A percentile compares a stretch with the other conserved stretches of the same genome.
phyloP scores from a whole-genome alignment of 371 early-diverging fungal genomes.

The Syncephalastrum sp. region DNA sequence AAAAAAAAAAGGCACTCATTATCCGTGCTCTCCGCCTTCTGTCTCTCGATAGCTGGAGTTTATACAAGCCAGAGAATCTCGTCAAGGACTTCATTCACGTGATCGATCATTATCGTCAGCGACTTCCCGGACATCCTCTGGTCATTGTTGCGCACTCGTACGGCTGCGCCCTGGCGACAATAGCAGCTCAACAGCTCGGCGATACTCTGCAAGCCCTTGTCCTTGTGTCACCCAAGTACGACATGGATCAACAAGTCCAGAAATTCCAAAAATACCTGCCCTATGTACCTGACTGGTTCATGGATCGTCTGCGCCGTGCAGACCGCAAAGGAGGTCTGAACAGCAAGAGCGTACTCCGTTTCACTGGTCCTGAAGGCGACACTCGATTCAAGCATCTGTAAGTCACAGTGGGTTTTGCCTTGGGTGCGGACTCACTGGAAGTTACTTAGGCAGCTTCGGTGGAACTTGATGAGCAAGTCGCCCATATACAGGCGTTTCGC shows the following conservation, averaged over 20 bases:
- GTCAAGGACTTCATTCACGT: slow-evolving; percentile 51
- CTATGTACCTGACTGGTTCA: slow-evolving; percentile 53
- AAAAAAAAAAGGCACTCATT: background rate
- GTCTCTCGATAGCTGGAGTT: slow-evolving; percentile 35
- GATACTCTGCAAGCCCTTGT: slow-evolving; percentile 51
- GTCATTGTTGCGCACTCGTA: slow-evolving; percentile 70
- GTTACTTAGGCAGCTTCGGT: slow-evolving; percentile 50
- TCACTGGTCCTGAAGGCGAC: slow-evolving; percentile 42
- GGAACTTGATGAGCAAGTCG: slow-evolving; percentile 62
- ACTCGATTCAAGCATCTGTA: too few relatives aligned
- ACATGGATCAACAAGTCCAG: slow-evolving; percentile 43
- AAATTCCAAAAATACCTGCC: slow-evolving; percentile 30
- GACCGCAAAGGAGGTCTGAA: slow-evolving; percentile 65
- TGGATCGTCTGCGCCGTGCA: slow-evolving; percentile 51
- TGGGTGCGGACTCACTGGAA: background rate
- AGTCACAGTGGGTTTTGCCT: too few relatives aligned
- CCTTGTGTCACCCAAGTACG: slow-evolving; percentile 61
- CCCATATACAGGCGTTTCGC: slow-evolving; percentile 51
- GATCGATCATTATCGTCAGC: slow-evolving; percentile 22
- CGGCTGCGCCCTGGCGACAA: slow-evolving; percentile 62
- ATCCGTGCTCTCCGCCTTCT: background rate
- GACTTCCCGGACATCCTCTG: slow-evolving; percentile 51
- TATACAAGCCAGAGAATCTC: slow-evolving; percentile 56
- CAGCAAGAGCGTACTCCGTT: slow-evolving; percentile 60
- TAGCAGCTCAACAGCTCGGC: slow-evolving; percentile 39